Percentiles rank a stretch among this genome's conserved stretches.
Evolutionary conservation across 2,329 filamentous ascomycete species (phyloP).

Genomic region (Diplodia mutila): DNA sequence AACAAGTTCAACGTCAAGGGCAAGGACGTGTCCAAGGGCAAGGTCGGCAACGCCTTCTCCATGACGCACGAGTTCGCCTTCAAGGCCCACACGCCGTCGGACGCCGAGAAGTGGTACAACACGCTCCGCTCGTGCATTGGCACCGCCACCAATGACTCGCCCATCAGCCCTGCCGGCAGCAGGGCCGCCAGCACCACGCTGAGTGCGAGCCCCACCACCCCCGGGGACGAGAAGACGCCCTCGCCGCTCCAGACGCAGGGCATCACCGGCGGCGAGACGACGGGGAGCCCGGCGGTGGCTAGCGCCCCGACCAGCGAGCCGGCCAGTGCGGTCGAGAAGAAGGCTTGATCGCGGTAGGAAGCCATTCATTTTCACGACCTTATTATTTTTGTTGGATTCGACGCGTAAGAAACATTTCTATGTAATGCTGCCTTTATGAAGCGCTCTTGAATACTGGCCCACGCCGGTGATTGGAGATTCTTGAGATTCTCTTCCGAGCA

Average conservation of each 20-base stretch:
- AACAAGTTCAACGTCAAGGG: constrained; percentile 94
- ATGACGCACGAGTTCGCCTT: constrained; percentile 81
- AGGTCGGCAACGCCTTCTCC: constrained; percentile 77
- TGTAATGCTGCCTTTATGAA: neutral
- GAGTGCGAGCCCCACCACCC: constrained; percentile 23
- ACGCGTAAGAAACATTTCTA: neutral
- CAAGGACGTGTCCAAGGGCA: constrained; percentile 81
- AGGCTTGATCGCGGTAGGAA: constrained; percentile 28
- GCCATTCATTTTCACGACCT: neutral
- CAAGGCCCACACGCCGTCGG: constrained; percentile 80
- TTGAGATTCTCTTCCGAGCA: neutral
- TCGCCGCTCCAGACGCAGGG: constrained; percentile 41
- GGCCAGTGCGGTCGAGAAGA: constrained; percentile 35
- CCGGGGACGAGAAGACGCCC: constrained; percentile 24
- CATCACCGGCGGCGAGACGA: constrained; percentile 32
- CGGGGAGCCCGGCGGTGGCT: constrained; percentile 22
- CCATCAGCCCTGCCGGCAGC: constrained; percentile 38
- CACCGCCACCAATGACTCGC: constrained; percentile 47
- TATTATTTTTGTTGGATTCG: neutral
- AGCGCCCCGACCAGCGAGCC: constrained; percentile 24
- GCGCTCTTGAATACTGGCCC: neutral
- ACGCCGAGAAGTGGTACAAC: constrained; percentile 84
- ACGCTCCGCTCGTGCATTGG: constrained; percentile 68
- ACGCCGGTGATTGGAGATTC: neutral
- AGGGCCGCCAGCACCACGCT: constrained; percentile 39